These are phyloP conservation scores for Selaginella moellendorffii DNA, from an alignment of 75 land plant species.

Conservation along the genomic window DNA sequence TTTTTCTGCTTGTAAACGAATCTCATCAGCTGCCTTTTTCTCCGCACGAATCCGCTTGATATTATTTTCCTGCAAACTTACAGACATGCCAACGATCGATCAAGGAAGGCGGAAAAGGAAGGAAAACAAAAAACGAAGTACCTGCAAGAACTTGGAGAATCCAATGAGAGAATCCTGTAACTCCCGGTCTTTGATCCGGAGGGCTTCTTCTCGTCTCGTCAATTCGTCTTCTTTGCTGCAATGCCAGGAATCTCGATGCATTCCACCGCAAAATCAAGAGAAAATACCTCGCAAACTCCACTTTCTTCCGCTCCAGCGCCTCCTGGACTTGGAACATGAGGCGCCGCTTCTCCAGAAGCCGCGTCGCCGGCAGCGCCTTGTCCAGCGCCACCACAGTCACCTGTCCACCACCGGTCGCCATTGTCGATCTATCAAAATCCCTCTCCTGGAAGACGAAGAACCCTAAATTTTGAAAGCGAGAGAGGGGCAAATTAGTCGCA, in stretches of 20 bases:
- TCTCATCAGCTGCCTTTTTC: conserved; percentile 22
- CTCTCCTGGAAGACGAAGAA: too few species aligned
- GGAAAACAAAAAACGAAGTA: conserved; percentile 3
- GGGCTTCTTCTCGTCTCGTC: conserved; percentile 25
- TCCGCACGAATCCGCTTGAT: conserved; percentile 22
- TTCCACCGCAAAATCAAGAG: not conserved
- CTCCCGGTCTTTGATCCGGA: conserved; percentile 19
- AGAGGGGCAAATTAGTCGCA: too few species aligned
- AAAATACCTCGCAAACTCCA: conserved; percentile 20
- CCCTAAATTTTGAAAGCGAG: too few species aligned
- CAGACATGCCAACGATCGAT: not conserved
- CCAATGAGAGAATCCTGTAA: conserved; percentile 31
- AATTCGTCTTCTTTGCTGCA: conserved; percentile 27
- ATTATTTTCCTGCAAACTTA: conserved; percentile 16
- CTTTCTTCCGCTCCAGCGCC: conserved; percentile 22
- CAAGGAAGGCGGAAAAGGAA: not conserved
- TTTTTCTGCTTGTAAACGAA: conserved; percentile 20
- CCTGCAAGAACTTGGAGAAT: conserved; percentile 29
- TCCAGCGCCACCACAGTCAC: conserved; percentile 12
- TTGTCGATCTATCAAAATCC: too few species aligned
- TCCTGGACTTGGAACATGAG: conserved; percentile 31
- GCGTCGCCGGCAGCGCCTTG: conserved; percentile 28
- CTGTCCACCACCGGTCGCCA: conserved; percentile 3
- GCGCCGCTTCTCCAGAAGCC: conserved; percentile 27
- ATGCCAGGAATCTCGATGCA: not conserved